Conservation (phyloP, 2,329 filamentous ascomycete genomes). For the Neoascochyta sp. region DNA sequence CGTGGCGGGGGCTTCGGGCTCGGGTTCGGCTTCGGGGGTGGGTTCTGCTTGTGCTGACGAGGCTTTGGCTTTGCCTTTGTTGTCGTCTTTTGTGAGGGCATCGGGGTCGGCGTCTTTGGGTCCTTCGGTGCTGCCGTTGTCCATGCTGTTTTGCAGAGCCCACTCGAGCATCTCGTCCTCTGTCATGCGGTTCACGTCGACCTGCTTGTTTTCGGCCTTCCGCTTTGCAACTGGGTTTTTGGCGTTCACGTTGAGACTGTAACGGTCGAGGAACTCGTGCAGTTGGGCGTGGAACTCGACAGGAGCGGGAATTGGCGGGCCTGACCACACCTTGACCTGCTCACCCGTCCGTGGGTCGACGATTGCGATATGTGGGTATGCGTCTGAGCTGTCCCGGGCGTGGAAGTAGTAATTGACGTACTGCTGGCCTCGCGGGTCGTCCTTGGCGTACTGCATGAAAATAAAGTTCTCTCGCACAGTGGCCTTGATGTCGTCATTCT, state of each 20-base stretch:
- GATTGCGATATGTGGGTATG: conserved; percentile 94
- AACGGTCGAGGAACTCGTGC: conserved; percentile 94
- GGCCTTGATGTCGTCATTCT: conserved; percentile 73
- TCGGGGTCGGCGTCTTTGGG: conserved; percentile 75
- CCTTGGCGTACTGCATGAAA: conserved; percentile 90
- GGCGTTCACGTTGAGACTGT: conserved; percentile 80
- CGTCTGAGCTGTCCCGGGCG: conserved; percentile 73
- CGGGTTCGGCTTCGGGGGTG: conserved; percentile 19
- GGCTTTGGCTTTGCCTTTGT: conserved; percentile 48
- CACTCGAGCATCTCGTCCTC: conserved; percentile 97
- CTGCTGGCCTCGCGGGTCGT: conserved; percentile 70
- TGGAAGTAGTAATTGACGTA: conserved; percentile 92
- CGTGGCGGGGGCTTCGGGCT: conserved; percentile 26
- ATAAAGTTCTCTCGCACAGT: conserved; percentile 88
- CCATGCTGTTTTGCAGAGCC: conserved; percentile 84
- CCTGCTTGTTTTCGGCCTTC: conserved; percentile 66
- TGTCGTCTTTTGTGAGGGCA: conserved; percentile 69
- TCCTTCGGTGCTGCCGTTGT: conserved; percentile 43
- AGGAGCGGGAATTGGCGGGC: conserved; percentile 70
- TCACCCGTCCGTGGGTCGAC: conserved; percentile 94
- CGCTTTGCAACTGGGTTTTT: conserved; percentile 88
- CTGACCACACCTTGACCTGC: conserved; percentile 94
- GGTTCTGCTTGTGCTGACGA: conserved; percentile 14
- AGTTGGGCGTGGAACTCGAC: conserved; percentile 85
- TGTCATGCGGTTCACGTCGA: conserved; percentile 83